Evolutionary conservation across 139 green algal species (phyloP).

Genomic region (Dunaliella primolecta): DNA sequence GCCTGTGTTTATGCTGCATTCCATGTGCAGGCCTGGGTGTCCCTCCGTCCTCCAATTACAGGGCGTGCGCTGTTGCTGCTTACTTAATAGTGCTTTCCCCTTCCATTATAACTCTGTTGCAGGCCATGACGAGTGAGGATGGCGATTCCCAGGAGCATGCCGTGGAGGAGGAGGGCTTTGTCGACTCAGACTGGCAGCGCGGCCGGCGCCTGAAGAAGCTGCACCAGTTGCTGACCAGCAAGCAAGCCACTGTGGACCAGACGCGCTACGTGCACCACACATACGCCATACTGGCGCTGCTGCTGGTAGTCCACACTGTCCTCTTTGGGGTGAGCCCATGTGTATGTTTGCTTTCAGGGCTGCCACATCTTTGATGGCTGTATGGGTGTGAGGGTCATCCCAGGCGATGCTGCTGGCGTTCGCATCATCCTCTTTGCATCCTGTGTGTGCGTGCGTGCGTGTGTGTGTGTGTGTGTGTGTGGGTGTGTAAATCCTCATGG

Average conservation of each 20-base stretch:
- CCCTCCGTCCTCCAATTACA: too few species aligned
- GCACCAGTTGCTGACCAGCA: neutral
- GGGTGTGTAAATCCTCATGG: too few species aligned
- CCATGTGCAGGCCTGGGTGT: too few species aligned
- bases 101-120: too few species aligned
- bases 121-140: neutral
- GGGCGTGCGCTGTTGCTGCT: too few species aligned
- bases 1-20: too few species aligned
- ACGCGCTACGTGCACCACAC: neutral
- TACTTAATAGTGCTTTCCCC: too few species aligned
- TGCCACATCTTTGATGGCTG: too few species aligned
- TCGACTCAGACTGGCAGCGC: neutral
- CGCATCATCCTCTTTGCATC: too few species aligned
- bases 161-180: neutral
- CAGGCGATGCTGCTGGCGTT: too few species aligned
- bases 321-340: constrained; percentile 23
- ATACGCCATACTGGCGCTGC: neutral
- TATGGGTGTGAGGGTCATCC: too few species aligned
- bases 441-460: neutral
- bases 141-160: neutral
- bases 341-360: too few species aligned
- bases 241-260: neutral
- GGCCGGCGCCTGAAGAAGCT: neutral
- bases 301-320: neutral
- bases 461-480: neutral